Evolutionary conservation across 306 rosid genomes (phyloP).

Genomic region (Mimosa pudica): DNA sequence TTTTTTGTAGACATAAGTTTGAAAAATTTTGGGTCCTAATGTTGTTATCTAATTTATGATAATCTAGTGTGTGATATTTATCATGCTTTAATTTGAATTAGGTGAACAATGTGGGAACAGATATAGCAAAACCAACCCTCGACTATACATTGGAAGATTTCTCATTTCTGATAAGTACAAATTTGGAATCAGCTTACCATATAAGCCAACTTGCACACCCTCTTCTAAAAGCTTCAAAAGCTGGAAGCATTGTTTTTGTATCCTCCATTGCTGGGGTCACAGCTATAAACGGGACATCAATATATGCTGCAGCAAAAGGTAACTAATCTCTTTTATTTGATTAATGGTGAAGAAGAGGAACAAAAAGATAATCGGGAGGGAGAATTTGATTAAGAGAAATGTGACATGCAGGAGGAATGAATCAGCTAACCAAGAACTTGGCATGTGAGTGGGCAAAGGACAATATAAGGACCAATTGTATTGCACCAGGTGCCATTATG

Average conservation of each 20-base stretch:
- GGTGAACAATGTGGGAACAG: constrained; percentile 7
- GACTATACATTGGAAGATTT: background rate
- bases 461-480: constrained; percentile 53
- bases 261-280: constrained; percentile 11
- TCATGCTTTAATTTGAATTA: background rate
- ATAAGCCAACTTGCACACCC: constrained; percentile 15
- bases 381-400: too few relatives aligned
- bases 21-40: background rate
- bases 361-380: background rate
- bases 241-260: constrained; percentile 22
- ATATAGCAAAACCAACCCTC: background rate
- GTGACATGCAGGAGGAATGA: constrained; percentile 51
- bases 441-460: constrained; percentile 75
- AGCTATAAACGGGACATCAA: background rate
- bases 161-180: background rate
- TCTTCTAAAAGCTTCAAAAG: constrained; percentile 6
- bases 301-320: constrained; percentile 40
- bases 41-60: background rate
- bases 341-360: background rate
- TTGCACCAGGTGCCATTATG: constrained; percentile 44
- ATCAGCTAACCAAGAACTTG: constrained; percentile 47
- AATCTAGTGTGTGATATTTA: background rate
- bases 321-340: background rate
- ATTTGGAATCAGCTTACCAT: constrained; percentile 13
- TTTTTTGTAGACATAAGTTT: background rate